Conservation (phyloP, 176 grass and related monocot species). For the Thalia dealbata region DNA sequence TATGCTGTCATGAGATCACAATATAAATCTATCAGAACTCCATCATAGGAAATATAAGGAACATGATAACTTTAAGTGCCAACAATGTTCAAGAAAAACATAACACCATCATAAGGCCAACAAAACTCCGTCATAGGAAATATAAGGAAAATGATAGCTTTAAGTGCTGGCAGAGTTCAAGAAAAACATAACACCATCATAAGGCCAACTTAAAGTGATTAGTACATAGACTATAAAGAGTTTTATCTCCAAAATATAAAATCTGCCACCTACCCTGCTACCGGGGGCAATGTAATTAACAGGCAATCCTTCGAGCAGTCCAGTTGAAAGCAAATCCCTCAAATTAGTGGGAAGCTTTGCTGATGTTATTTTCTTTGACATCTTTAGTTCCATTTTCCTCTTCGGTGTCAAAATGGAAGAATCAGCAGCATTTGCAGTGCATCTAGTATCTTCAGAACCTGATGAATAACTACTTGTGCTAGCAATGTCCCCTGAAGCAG, state of each 20-base stretch:
- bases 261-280: constrained; percentile 40
- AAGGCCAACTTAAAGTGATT: not conserved
- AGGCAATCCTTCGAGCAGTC: constrained; percentile 72
- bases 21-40: constrained; percentile 23
- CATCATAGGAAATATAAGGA: not conserved
- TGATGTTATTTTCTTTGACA: constrained; percentile 38
- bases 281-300: constrained; percentile 64
- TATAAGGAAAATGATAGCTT: not conserved
- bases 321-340: constrained; percentile 62
- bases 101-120: not conserved
- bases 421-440: not conserved
- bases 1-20: constrained; percentile 34
- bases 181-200: too few relatives aligned
- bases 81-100: not conserved
- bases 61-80: not conserved
- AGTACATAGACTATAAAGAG: not conserved
- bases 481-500: not conserved
- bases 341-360: constrained; percentile 46
- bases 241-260: not conserved
- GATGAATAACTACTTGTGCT: constrained; percentile 8
- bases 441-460: constrained; percentile 13
- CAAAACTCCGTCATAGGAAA: constrained; percentile 1
- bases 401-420: constrained; percentile 6
- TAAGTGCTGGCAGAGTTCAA: not conserved
- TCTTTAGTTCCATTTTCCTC: constrained; percentile 44